Conservation (phyloP, 148 eudicot genomes). For the Chenopodium formosanum region DNA sequence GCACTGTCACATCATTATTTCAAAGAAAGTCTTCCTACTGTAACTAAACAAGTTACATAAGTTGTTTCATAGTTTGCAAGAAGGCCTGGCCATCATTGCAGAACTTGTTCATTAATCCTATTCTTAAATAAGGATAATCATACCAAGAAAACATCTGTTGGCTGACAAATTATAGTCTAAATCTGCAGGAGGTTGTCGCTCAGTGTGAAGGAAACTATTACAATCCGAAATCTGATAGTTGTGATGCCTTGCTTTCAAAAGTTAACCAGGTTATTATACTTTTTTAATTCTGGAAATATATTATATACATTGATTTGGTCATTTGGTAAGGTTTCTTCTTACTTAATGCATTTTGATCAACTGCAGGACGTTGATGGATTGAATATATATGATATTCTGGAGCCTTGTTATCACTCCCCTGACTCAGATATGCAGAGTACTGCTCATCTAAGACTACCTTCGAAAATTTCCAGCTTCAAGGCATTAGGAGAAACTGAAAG, state of each 20-base stretch:
- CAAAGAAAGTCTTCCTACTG: neutral
- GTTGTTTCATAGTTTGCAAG: neutral
- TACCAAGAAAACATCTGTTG: neutral
- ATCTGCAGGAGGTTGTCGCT: conserved; percentile 48
- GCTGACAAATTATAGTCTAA: conserved; percentile 1
- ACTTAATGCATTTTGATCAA: conserved; percentile 7
- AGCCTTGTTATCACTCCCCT: conserved; percentile 79
- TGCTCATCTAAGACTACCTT: conserved; percentile 44
- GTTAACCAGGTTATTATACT: conserved; percentile 46
- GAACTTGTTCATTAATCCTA: neutral
- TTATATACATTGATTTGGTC: neutral
- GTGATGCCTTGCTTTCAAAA: conserved; percentile 49
- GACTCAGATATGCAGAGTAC: conserved; percentile 21
- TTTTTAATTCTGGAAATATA: neutral
- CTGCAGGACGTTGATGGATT: conserved; percentile 52
- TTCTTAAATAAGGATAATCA: neutral
- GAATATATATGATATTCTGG: conserved; percentile 81
- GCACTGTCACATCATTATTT: neutral
- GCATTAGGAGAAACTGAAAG: conserved; percentile 74
- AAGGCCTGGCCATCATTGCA: neutral
- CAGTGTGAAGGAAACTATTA: conserved; percentile 69
- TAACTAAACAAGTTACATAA: neutral
- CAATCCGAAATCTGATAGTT: conserved; percentile 39
- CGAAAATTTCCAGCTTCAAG: conserved; percentile 50
- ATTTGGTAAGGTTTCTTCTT: neutral